phyloP scores from a whole-genome alignment of 208 protist species.

The Trichomonas vaginalis region DNA sequence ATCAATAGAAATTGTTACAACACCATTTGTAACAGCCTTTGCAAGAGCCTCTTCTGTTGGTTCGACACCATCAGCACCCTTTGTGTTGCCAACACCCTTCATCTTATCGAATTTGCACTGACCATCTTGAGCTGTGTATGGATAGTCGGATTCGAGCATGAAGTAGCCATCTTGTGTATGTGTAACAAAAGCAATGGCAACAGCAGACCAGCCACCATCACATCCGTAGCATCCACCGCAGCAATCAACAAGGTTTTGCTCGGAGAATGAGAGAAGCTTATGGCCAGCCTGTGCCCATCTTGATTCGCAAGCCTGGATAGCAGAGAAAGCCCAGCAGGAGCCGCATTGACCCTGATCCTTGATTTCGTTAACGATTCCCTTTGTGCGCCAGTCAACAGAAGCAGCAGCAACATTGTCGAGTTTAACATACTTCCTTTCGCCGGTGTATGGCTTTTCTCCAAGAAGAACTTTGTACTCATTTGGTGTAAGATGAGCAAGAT shows the following conservation, averaged over 20 bases:
- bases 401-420: too few relatives aligned
- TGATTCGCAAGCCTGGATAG: too few relatives aligned
- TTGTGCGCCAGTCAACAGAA: too few relatives aligned
- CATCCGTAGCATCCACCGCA: constrained; percentile 39
- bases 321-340: too few relatives aligned
- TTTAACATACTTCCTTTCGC: too few relatives aligned
- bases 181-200: neutral
- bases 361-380: too few relatives aligned
- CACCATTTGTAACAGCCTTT: neutral
- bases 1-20: neutral
- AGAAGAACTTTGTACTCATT: neutral
- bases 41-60: neutral
- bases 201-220: neutral
- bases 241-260: too few relatives aligned
- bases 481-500: neutral
- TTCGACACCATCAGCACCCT: neutral
- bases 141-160: neutral
- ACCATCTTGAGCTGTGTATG: neutral
- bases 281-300: too few relatives aligned
- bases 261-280: constrained; percentile 58
- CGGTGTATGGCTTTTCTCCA: too few relatives aligned
- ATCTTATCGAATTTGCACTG: neutral
- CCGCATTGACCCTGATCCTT: too few relatives aligned
- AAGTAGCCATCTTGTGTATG: neutral
- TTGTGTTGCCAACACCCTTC: neutral